phyloP scores from a whole-genome alignment of 1,284 basidiomycete genomes.

The Puccinia triticina region DNA sequence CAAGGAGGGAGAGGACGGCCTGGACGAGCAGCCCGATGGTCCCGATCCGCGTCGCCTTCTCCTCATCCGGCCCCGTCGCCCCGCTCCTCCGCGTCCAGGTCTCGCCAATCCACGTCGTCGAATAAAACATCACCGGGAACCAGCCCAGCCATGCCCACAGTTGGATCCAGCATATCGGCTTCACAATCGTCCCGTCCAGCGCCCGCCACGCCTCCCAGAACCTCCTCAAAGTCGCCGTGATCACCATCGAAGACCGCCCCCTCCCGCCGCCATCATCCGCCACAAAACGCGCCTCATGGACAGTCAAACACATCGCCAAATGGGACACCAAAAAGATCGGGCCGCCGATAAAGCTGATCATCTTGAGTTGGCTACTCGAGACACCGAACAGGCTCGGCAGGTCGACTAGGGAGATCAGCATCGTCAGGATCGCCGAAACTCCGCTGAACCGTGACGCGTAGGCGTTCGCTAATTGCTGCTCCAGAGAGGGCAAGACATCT shows the following conservation, averaged over 20 bases:
- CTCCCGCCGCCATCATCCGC: not conserved
- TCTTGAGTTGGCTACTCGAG: slow-evolving; percentile 22
- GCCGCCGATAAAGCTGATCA: slow-evolving; percentile 1
- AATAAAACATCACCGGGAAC: slow-evolving; percentile 60
- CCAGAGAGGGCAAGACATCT: slow-evolving; percentile 55
- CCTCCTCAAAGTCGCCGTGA: not conserved
- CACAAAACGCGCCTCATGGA: slow-evolving; percentile 16
- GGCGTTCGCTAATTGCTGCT: slow-evolving; percentile 58
- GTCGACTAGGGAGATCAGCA: slow-evolving; percentile 13
- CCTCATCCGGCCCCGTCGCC: slow-evolving; percentile 8
- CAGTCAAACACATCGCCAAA: slow-evolving; percentile 31
- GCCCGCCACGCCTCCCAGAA: slow-evolving; percentile 55
- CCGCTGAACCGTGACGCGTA: slow-evolving; percentile 56
- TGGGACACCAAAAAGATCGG: slow-evolving; percentile 26
- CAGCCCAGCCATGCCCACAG: slow-evolving; percentile 60
- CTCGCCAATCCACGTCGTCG: slow-evolving; percentile 58
- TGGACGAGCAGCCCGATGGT: slow-evolving; percentile 58
- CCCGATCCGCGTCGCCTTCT: slow-evolving; percentile 55
- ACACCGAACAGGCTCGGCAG: slow-evolving; percentile 20
- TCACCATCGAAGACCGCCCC: not conserved
- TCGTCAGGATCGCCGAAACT: slow-evolving; percentile 5
- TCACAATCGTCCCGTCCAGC: slow-evolving; percentile 56
- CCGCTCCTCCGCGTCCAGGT: slow-evolving; percentile 52
- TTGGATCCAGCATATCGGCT: slow-evolving; percentile 58
- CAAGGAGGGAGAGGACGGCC: slow-evolving; percentile 56